Conservation (phyloP, 2,329 filamentous ascomycete species). For the Coniochaeta sp. region DNA sequence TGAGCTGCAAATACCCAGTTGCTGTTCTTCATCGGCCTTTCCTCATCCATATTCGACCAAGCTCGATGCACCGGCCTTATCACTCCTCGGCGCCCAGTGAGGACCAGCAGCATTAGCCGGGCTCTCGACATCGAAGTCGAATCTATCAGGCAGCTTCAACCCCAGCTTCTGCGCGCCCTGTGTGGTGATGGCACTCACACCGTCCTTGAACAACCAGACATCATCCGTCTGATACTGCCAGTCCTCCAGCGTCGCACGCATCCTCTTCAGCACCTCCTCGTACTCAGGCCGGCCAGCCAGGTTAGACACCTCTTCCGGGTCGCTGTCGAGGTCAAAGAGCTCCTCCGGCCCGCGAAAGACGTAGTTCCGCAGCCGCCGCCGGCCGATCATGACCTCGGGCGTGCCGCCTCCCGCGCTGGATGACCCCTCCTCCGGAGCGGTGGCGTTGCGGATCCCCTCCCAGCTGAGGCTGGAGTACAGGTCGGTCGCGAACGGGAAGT, state of each 20-base stretch:
- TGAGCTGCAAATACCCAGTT: too few relatives aligned
- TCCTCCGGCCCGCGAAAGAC: slow-evolving; percentile 37
- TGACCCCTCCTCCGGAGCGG: too few relatives aligned
- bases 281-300: slow-evolving; percentile 27
- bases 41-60: not conserved
- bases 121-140: not conserved
- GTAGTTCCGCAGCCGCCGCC: slow-evolving; percentile 32
- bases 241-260: slow-evolving; percentile 20
- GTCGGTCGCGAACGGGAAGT: slow-evolving; percentile 41
- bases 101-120: not conserved
- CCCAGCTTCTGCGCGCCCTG: not conserved
- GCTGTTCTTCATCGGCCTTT: too few relatives aligned
- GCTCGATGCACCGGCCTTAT: not conserved
- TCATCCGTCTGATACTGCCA: slow-evolving; percentile 15
- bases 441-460: slow-evolving; percentile 19
- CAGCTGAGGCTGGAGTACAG: slow-evolving; percentile 35
- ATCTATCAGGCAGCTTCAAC: not conserved
- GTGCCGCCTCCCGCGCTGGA: not conserved
- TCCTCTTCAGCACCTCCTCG: slow-evolving; percentile 19
- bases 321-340: slow-evolving; percentile 36
- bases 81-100: not conserved
- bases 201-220: not conserved
- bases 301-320: slow-evolving; percentile 38
- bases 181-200: not conserved
- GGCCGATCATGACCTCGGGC: slow-evolving; percentile 26